Evolutionary conservation across 208 protist species (phyloP), one percentile per base, ranked within the genome.

Genomic region (Trypanosoma vivax): DNA sequence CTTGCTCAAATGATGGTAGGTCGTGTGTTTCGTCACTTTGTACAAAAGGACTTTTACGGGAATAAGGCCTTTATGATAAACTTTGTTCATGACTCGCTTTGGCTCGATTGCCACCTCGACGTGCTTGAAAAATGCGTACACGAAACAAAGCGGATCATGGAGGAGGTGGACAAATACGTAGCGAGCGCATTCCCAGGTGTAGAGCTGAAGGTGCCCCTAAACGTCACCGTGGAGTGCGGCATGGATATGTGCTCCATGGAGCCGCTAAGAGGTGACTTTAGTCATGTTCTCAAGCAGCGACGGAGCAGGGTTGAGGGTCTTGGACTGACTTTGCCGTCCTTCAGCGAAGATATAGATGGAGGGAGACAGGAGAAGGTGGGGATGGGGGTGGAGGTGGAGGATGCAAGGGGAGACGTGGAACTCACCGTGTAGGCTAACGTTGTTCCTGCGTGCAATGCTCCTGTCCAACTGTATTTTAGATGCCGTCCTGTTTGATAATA

Each of bases 41-140:
- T 85, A 16, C 42, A 57, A 41, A 76, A 56, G 16, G 39, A 75
- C 55, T 85, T 81, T 66, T 94, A 90, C 64, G 57, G 69, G 6
- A 34, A 82, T 14, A 66, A 70, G 11, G 87, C 80, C 5, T 78
- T 73, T 50, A 64, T 94, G 29, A 77, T 75, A 51, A 94, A 94
- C 56, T 91, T 91, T 64, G 87, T 94, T 35, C 87, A 94, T 67
- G 87, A 94, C 68, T 90, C 87, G 4, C 70, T 94, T 13, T 94
- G 87, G 87, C 56, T 94, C 6, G 87, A 94, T 56, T 94, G 83
- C 53, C 87, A 94, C 35, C 62, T 85, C 10, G 73, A 83, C 43
- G 83, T 91, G 21, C 65, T 89, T 18, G 43, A 73, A 50, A 48
- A 83, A 65, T 83, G 79, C 19, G 73, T 86, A 7, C 57, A 47